Evolutionary conservation across 2,329 filamentous ascomycete genomes (phyloP).

Genomic region (Rasamsonia emersonii): DNA sequence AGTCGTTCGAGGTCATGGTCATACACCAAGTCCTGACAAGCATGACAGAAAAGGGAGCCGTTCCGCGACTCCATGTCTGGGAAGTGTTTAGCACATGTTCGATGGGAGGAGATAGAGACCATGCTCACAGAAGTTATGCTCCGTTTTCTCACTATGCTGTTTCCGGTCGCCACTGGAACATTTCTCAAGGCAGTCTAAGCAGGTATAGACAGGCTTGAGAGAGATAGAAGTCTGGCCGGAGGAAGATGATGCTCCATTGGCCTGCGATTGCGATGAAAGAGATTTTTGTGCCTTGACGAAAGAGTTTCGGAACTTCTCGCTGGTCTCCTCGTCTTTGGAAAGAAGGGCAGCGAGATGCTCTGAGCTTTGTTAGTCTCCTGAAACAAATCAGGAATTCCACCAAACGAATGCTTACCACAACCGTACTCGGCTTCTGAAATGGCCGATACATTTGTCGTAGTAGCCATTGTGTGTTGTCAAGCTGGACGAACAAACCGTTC

Average conservation of each 20-base stretch:
- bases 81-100: constrained; percentile 7
- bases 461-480: constrained; percentile 25
- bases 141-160: constrained; percentile 28
- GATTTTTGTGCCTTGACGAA: constrained; percentile 20
- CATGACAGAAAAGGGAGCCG: constrained; percentile 31
- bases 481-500: not conserved
- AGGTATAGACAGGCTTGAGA: constrained; percentile 32
- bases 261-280: constrained; percentile 1
- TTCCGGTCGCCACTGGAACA: constrained; percentile 23
- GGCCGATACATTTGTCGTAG: constrained; percentile 22
- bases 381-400: constrained; percentile 1
- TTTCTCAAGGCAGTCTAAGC: constrained; percentile 28
- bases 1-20: constrained; percentile 31
- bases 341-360: constrained; percentile 31
- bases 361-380: constrained; percentile 15
- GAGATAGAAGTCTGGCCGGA: constrained; percentile 17
- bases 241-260: not conserved
- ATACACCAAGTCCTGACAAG: constrained; percentile 34
- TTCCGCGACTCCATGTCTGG: constrained; percentile 34
- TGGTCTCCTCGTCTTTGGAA: constrained; percentile 21
- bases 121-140: constrained; percentile 33
- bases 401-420: constrained; percentile 26
- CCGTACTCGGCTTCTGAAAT: constrained; percentile 32
- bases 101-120: not conserved
- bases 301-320: constrained; percentile 26